A percentile compares a stretch with the other conserved stretches of the same genome.
phyloP scores from a whole-genome alignment of 805 yeast species.

The Metschnikowia corniflorae region DNA sequence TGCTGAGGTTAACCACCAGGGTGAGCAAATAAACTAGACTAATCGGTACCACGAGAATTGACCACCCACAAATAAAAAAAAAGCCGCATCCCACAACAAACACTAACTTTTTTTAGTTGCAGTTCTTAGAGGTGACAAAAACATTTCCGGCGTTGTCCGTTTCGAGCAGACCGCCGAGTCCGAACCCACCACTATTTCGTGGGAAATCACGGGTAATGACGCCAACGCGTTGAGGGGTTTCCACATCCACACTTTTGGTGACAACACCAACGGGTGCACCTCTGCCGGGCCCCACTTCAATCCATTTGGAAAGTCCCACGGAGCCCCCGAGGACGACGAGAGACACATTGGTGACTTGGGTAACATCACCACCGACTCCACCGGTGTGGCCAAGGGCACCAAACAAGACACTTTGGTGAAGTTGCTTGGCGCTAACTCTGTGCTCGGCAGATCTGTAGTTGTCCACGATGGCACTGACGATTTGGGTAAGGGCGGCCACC shows the following conservation, averaged over 20 bases:
- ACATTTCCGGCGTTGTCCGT: constrained; percentile 80
- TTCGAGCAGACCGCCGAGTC: constrained; percentile 80
- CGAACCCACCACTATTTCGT: constrained; percentile 80
- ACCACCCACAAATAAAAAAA: no score
- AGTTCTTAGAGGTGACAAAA: constrained; percentile 92
- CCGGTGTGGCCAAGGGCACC: constrained; percentile 89
- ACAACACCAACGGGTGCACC: constrained; percentile 98
- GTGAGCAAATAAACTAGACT: constrained; percentile 15
- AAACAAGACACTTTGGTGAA: constrained; percentile 74
- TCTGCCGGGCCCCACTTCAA: constrained; percentile 97
- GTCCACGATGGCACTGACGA: constrained; percentile 92
- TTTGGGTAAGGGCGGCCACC: constrained; percentile 89
- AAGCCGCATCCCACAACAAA: no score
- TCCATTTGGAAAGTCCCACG: constrained; percentile 86
- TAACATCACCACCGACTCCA: constrained; percentile 81
- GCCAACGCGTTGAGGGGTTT: constrained; percentile 90
- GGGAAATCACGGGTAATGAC: constrained; percentile 87
- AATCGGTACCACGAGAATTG: constrained; percentile 5
- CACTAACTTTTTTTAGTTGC: constrained; percentile 59
- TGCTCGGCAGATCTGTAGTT: constrained; percentile 93
- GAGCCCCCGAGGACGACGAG: constrained; percentile 78
- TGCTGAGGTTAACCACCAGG: constrained; percentile 16
- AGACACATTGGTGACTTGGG: constrained; percentile 98
- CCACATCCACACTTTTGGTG: constrained; percentile 98
- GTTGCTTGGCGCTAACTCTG: constrained; percentile 81